Evolutionary conservation across 768 basidiomycete genomes (phyloP).

Genomic region (Panaeolus cyanescens): DNA sequence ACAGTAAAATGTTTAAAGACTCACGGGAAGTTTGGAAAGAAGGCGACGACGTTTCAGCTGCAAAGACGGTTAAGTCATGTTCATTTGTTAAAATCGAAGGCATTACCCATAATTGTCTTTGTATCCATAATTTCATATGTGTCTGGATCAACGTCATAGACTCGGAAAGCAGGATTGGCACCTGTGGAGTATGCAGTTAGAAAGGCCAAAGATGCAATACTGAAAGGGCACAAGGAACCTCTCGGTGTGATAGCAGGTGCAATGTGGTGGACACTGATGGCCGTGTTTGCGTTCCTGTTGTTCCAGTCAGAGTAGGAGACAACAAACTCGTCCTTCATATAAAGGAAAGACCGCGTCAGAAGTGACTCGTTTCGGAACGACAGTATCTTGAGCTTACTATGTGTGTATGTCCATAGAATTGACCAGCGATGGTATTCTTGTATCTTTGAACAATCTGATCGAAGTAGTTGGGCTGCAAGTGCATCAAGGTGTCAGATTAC

Average conservation of each 20-base stretch:
- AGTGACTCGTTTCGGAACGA: neutral
- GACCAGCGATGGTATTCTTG: conserved; percentile 56
- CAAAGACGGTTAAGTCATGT: too few species aligned
- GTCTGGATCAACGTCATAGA: conserved; percentile 68
- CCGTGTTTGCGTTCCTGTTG: conserved; percentile 43
- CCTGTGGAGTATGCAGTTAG: conserved; percentile 30
- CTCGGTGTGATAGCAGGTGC: conserved; percentile 61
- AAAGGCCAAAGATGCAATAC: neutral
- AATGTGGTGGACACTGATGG: conserved; percentile 49
- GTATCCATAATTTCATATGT: conserved; percentile 68
- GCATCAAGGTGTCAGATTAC: neutral
- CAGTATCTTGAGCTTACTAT: conserved; percentile 22
- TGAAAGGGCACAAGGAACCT: conserved; percentile 34
- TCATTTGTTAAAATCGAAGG: neutral
- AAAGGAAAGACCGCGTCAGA: neutral
- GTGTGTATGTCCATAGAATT: conserved; percentile 66
- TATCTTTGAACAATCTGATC: conserved; percentile 65
- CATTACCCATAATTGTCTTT: conserved; percentile 47
- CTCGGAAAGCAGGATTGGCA: conserved; percentile 56
- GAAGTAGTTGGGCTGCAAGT: conserved; percentile 57
- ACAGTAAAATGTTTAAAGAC: conserved; percentile 15
- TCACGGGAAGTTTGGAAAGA: conserved; percentile 49
- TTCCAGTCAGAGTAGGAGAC: conserved; percentile 59
- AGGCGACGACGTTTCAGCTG: conserved; percentile 43
- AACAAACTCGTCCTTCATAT: conserved; percentile 54